Conservation (phyloP, 192 early-diverging fungal genomes). For the Geosiphon pyriformis region DNA sequence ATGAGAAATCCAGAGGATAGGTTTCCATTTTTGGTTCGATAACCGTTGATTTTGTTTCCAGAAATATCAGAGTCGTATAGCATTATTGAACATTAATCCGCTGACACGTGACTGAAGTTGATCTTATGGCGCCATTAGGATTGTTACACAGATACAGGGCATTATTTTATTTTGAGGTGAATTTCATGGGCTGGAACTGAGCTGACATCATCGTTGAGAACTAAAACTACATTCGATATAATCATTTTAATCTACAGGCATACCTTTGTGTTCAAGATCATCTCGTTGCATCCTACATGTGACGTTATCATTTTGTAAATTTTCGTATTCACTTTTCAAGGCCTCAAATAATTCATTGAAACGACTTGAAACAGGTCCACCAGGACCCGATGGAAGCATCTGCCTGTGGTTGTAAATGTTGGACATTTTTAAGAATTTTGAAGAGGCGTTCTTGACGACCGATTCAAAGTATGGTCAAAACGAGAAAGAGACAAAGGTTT, state of each 20-base stretch:
- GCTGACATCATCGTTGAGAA: background rate
- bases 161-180: no score
- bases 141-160: conserved; percentile 9
- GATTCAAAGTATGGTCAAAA: no score
- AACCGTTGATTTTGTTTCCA: background rate
- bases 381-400: conserved; percentile 58
- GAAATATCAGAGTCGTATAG: background rate
- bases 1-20: background rate
- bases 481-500: no score
- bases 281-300: conserved; percentile 72
- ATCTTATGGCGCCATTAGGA: background rate
- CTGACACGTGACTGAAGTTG: conserved; percentile 3
- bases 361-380: conserved; percentile 39
- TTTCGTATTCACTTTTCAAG: conserved; percentile 73
- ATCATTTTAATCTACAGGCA: conserved; percentile 24
- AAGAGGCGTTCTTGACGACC: no score
- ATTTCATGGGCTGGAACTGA: no score
- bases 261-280: conserved; percentile 86
- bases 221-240: background rate
- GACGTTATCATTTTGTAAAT: conserved; percentile 66
- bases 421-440: no score
- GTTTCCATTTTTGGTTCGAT: background rate
- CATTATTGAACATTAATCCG: background rate
- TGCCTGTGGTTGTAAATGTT: conserved; percentile 77
- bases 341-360: conserved; percentile 80